Evolutionary conservation across 2,329 filamentous ascomycete species (phyloP), one percentile per base, ranked within the genome.

Genomic region (Acrodontium crateriforme): DNA sequence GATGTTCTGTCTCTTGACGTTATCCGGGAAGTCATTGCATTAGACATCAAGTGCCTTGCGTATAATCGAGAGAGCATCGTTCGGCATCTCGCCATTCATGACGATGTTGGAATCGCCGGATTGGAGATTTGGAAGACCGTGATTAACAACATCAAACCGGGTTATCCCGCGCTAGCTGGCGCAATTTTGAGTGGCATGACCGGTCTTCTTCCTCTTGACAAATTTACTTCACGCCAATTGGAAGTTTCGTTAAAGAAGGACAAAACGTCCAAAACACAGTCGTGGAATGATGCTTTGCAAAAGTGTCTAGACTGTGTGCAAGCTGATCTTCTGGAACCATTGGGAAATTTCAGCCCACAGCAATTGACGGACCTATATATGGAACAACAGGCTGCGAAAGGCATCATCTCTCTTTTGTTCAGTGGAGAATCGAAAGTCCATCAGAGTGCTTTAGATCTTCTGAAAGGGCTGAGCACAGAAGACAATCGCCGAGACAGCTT

Each of bases 401-500:
- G 80, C 19, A 66, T 93, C 22, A 72, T 93, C 24, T 76, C 78
- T 4, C 68, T 82, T 11, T 70, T 94, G 5, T 74, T 94, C 31
- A 84, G 84, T 23, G 80, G 82, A 10, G 77, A 91, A 40, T 63
- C 78, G 31, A 68, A 74, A 32, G 75, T 89, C 18, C 83, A 82
- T 36, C 77, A 85, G 48, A 78, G 81, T 10, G 76, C 80, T 1
- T 69, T 85, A 5, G 78, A 84, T 40, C 60, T 95, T 16, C 68
- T 95, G 39, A 93, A 93, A 53, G 73, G 73, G 18, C 71, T 87
- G 43, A 89, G 81, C 18, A 70, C 69, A 6, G 73, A 91, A 50
- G 66, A 67, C 29, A 66, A 63, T 34, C 61, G 72, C 31, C 58
- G 65, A 36, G 71, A 75, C 38, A 72, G 71, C 10, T 56, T 78